A percentile compares a stretch with the other conserved stretches of the same genome.
Conservation (phyloP, 2,329 filamentous ascomycete genomes). For the Xylaria sp. region DNA sequence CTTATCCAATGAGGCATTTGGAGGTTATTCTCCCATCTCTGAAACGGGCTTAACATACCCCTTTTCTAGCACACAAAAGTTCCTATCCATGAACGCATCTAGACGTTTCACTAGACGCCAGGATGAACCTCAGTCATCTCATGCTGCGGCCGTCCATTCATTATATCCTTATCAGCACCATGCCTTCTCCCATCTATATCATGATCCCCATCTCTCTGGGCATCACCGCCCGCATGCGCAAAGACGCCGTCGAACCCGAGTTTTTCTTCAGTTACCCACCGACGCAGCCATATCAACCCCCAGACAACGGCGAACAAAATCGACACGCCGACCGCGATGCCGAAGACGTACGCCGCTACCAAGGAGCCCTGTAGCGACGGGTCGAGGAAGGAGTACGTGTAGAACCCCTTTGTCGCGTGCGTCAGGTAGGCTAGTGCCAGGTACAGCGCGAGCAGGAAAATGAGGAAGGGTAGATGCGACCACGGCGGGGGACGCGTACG, state of each 20-base stretch:
- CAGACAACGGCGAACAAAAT: conserved; percentile 58
- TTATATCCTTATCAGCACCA: not conserved
- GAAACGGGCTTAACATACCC: not conserved
- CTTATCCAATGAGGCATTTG: not conserved
- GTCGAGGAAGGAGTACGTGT: conserved; percentile 84
- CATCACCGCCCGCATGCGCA: conserved; percentile 21
- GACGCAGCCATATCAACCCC: conserved; percentile 55
- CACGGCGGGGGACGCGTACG: conserved; percentile 69
- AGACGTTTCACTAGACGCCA: not conserved
- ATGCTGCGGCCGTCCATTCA: conserved; percentile 1
- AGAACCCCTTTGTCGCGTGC: conserved; percentile 74
- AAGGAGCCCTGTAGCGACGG: conserved; percentile 60
- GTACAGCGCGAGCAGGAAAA: conserved; percentile 78
- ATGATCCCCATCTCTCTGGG: too few relatives aligned
- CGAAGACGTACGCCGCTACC: conserved; percentile 71
- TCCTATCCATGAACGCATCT: not conserved
- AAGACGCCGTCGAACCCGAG: conserved; percentile 44
- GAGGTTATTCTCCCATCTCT: too few relatives aligned
- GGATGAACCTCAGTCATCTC: conserved; percentile 15
- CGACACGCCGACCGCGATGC: conserved; percentile 57
- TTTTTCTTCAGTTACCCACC: conserved; percentile 52
- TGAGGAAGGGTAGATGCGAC: conserved; percentile 73
- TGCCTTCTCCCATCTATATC: not conserved
- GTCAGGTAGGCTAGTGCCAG: conserved; percentile 80
- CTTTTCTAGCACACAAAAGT: not conserved